Conservation (phyloP, 352 stramenopile species). For the Globisporangium spiculum region DNA sequence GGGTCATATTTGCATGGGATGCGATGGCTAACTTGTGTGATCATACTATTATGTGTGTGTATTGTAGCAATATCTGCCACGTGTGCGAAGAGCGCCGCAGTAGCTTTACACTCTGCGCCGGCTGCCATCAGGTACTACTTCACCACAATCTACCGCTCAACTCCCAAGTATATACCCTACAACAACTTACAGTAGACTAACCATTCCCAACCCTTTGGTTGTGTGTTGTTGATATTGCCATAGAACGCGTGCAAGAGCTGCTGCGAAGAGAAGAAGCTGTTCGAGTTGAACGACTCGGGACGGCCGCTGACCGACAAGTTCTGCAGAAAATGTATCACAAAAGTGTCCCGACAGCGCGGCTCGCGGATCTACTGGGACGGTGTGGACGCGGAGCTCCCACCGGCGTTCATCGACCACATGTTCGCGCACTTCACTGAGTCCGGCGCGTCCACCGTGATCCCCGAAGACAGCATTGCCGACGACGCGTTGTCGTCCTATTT, state of each 20-base stretch:
- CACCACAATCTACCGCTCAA: not conserved
- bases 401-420: conserved; percentile 21
- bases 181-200: not conserved
- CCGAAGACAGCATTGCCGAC: conserved; percentile 21
- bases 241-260: conserved; percentile 48
- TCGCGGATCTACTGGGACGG: conserved; percentile 12
- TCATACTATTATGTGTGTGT: not conserved
- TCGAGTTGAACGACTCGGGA: conserved; percentile 37
- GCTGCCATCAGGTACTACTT: conserved; percentile 26
- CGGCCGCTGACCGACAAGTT: conserved; percentile 40
- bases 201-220: not conserved
- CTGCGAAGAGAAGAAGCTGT: conserved; percentile 44
- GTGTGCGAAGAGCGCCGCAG: conserved; percentile 8
- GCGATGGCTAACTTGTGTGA: not conserved
- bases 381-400: conserved; percentile 8
- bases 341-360: conserved; percentile 11
- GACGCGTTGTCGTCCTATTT: not conserved
- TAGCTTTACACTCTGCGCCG: conserved; percentile 16
- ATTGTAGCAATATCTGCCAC: conserved; percentile 18
- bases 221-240: not conserved
- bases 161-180: not conserved
- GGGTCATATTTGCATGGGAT: not conserved
- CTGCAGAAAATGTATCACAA: conserved; percentile 38
- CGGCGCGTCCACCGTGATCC: not conserved
- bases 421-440: conserved; percentile 2